phyloP scores from a whole-genome alignment of 1,139 yeast species.

The Lodderomyces metapsilosis region DNA sequence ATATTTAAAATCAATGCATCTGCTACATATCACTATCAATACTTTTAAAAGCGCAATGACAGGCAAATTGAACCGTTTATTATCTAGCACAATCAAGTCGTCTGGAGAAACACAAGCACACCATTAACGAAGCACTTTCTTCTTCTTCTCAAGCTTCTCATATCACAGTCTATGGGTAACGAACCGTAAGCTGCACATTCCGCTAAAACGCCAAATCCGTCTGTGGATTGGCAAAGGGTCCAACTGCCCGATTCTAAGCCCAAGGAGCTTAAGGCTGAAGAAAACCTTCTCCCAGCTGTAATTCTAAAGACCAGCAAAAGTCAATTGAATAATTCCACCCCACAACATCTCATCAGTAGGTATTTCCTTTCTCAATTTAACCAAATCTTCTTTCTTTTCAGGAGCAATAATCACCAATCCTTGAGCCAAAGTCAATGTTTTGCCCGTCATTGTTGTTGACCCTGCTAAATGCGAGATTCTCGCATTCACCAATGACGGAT shows the following conservation, averaged over 20 bases:
- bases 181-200: background rate
- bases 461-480: conserved; percentile 34
- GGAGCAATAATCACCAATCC: conserved; percentile 37
- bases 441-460: conserved; percentile 34
- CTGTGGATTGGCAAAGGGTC: background rate
- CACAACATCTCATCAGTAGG: conserved; percentile 25
- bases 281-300: background rate
- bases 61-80: background rate
- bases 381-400: conserved; percentile 27
- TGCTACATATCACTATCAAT: background rate
- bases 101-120: background rate
- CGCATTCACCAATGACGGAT: conserved; percentile 27
- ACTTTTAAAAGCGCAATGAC: background rate
- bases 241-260: background rate
- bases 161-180: background rate
- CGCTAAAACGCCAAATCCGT: background rate
- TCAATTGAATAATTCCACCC: conserved; percentile 40
- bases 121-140: background rate
- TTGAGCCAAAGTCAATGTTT: conserved; percentile 37
- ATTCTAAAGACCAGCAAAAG: conserved; percentile 32
- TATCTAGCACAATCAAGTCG: background rate
- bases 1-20: no score
- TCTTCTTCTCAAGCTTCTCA: background rate
- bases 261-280: background rate
- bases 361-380: conserved; percentile 19